These are phyloP conservation scores for Blakeslea trispora DNA, from an alignment of 371 early-diverging fungal genomes.

Conservation along the genomic window DNA sequence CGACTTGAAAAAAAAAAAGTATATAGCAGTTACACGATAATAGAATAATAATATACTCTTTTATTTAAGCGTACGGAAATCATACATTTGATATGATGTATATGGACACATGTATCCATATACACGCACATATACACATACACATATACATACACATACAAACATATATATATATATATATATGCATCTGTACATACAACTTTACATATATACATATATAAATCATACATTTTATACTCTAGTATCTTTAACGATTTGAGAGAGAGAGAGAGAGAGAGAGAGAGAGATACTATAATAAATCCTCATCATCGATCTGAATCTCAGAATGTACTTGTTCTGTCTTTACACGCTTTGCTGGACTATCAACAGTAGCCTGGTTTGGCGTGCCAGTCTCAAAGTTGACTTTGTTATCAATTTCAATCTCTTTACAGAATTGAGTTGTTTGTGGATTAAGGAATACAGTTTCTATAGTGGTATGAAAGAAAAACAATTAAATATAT, in stretches of 20 bases:
- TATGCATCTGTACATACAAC: no score
- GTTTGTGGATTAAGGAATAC: conserved; percentile 74
- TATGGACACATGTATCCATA: no score
- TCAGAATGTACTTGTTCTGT: conserved; percentile 18
- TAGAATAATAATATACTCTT: neutral
- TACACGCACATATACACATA: no score
- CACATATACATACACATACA: no score
- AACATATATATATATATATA: no score
- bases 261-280: no score
- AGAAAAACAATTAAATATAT: no score
- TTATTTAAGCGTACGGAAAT: neutral
- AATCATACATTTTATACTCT: no score
- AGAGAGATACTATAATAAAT: neutral
- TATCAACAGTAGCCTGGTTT: neutral
- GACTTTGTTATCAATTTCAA: conserved; percentile 63
- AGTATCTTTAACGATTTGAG: no score
- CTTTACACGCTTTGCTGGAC: conserved; percentile 3
- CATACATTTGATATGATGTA: no score
- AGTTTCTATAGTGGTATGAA: conserved; percentile 23
- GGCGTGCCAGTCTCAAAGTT: conserved; percentile 23
- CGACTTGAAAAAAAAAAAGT: neutral
- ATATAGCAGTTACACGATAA: neutral
- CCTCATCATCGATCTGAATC: conserved; percentile 26
- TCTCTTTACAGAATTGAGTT: conserved; percentile 54
- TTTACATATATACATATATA: no score